phyloP scores from a whole-genome alignment of 495 filamentous ascomycete genomes.

The Penicillium waksmanii region DNA sequence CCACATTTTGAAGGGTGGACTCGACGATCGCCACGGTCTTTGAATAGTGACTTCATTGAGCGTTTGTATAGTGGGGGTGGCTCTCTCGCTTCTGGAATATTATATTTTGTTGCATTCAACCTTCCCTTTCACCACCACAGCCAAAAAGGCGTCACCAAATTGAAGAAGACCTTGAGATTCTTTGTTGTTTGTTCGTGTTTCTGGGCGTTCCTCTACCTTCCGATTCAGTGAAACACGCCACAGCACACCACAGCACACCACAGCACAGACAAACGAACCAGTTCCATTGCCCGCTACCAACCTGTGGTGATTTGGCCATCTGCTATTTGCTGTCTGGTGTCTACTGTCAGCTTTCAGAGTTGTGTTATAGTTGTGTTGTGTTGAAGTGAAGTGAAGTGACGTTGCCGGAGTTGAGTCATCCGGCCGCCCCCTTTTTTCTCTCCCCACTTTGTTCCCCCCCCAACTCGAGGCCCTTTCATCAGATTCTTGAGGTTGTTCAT shows the following conservation, averaged over 20 bases:
- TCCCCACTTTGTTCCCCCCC: slow-evolving; percentile 17
- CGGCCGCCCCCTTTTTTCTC: slow-evolving; percentile 19
- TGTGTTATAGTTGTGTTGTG: not conserved
- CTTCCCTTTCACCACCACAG: not conserved
- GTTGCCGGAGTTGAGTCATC: slow-evolving; percentile 31
- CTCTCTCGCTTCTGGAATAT: not conserved
- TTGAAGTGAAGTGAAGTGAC: slow-evolving; percentile 18
- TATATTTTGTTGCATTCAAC: not conserved
- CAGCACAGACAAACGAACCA: too few relatives aligned
- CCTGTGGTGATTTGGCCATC: too few relatives aligned
- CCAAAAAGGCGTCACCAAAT: not conserved
- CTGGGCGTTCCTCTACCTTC: not conserved
- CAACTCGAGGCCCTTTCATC: slow-evolving; percentile 5
- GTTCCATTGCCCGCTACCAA: too few relatives aligned
- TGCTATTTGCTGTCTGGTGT: not conserved
- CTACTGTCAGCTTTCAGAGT: not conserved
- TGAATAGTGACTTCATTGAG: slow-evolving; percentile 21
- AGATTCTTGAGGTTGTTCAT: not conserved
- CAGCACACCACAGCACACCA: too few relatives aligned
- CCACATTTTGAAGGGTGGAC: slow-evolving; percentile 10
- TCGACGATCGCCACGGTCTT: slow-evolving; percentile 15
- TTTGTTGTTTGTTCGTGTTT: not conserved
- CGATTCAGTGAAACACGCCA: too few relatives aligned
- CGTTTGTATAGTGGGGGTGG: slow-evolving; percentile 9
- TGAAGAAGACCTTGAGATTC: not conserved